Conservation (phyloP, 352 stramenopile species). For the Phytophthora sp. region DNA sequence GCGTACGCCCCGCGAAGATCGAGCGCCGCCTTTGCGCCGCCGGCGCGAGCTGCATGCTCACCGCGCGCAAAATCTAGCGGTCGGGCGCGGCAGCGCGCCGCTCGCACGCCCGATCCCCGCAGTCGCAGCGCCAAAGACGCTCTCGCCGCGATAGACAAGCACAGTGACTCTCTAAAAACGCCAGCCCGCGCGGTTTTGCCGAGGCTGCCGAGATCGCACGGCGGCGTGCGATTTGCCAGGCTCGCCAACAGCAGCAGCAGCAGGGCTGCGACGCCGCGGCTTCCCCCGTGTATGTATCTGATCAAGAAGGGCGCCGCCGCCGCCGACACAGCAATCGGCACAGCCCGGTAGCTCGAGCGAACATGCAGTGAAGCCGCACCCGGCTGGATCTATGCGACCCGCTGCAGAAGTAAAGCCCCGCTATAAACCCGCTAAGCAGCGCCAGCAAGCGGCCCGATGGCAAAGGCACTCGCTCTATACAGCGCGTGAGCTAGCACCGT, state of each 20-base stretch:
- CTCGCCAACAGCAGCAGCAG: too few species aligned
- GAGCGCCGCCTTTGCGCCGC: not conserved
- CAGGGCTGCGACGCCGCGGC: too few species aligned
- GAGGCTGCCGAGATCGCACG: too few species aligned
- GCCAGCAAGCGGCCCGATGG: too few species aligned
- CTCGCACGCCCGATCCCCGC: not conserved
- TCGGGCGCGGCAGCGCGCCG: not conserved
- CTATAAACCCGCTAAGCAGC: too few species aligned
- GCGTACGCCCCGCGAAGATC: conserved; percentile 2
- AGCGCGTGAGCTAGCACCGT: too few species aligned
- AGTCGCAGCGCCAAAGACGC: not conserved
- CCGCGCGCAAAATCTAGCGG: not conserved
- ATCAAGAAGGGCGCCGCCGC: not conserved
- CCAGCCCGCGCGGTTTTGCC: too few species aligned
- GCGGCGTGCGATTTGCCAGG: too few species aligned
- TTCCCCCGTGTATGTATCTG: not conserved
- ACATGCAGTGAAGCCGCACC: too few species aligned
- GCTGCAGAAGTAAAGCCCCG: not conserved
- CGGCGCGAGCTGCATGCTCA: conserved; percentile 9
- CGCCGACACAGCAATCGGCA: not conserved
- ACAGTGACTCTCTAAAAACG: too few species aligned
- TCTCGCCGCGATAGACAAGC: not conserved
- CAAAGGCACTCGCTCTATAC: too few species aligned
- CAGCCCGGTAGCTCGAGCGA: too few species aligned
- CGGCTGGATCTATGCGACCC: not conserved